Percentiles rank a stretch among this genome's conserved stretches.
Conservation (phyloP, 1,284 basidiomycete genomes). For the Rugiboletus extremiorientalis region DNA sequence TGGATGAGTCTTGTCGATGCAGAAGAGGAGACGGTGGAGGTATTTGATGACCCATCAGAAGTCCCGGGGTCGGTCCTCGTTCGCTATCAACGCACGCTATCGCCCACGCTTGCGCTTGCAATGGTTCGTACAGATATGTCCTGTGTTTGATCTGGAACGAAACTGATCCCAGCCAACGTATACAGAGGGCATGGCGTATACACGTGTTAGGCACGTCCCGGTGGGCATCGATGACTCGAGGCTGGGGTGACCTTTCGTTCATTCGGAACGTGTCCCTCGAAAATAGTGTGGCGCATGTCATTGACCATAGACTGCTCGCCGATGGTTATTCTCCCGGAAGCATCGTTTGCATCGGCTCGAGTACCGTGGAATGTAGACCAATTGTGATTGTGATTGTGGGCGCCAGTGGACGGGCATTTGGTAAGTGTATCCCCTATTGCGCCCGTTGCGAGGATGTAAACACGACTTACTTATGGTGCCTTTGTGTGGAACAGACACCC, state of each 20-base stretch:
- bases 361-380: not conserved
- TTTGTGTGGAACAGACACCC: slow-evolving; percentile 4
- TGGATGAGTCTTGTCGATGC: not conserved
- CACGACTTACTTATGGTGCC: not conserved
- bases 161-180: not conserved
- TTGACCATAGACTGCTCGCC: not conserved
- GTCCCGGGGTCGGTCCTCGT: not conserved
- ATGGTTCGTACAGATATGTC: slow-evolving; percentile 11
- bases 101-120: not conserved
- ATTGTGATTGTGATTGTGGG: slow-evolving; percentile 8
- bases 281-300: slow-evolving; percentile 1
- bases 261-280: not conserved
- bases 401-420: slow-evolving; percentile 6
- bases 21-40: not conserved
- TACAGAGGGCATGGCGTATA: not conserved
- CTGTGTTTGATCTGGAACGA: not conserved
- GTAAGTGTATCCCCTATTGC: slow-evolving; percentile 2
- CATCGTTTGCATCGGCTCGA: not conserved
- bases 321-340: not conserved
- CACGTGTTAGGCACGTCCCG: not conserved
- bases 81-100: not conserved
- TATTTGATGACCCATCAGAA: not conserved
- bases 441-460: not conserved
- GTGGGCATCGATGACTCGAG: not conserved
- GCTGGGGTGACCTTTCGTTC: slow-evolving; percentile 5